Evolutionary conservation across 306 rosid genomes (phyloP).

Genomic region (Dalbergia cochinchinensis): DNA sequence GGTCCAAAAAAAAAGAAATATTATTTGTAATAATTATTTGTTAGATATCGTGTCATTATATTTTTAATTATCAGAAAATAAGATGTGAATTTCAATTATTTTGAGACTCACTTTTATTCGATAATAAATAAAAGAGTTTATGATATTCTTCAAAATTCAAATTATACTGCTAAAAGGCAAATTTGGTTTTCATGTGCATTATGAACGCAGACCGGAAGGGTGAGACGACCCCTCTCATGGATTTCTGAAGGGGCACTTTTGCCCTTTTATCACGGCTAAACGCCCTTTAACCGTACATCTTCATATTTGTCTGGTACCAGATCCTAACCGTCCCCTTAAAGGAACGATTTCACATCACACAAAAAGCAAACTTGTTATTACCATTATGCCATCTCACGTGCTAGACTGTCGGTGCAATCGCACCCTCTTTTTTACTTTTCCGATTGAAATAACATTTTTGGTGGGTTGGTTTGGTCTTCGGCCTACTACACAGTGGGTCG

Average conservation of each 20-base stretch:
- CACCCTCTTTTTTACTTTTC: neutral
- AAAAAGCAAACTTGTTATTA: constrained; percentile 34
- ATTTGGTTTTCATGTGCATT: neutral
- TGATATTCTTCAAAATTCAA: too few species aligned
- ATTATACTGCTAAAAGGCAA: too few species aligned
- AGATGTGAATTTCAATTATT: too few species aligned
- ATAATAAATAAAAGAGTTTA: too few species aligned
- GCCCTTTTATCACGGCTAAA: constrained; percentile 35
- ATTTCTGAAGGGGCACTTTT: constrained; percentile 26
- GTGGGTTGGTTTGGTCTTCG: constrained; percentile 16
- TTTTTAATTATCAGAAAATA: too few species aligned
- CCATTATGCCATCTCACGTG: constrained; percentile 57
- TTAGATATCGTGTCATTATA: too few species aligned
- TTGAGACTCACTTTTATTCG: too few species aligned
- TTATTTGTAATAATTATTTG: too few species aligned
- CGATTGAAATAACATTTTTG: constrained; percentile 5
- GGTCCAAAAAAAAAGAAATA: constrained; percentile 28
- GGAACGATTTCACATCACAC: constrained; percentile 36
- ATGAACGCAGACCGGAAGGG: constrained; percentile 1
- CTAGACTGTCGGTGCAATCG: constrained; percentile 61
- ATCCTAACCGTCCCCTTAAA: constrained; percentile 53
- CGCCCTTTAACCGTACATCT: constrained; percentile 41
- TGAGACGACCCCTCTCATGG: constrained; percentile 36
- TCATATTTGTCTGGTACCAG: constrained; percentile 9
- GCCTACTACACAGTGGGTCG: neutral